phyloP scores from a whole-genome alignment of 1,139 yeast species.

The Scheffersomyces insectosa region DNA sequence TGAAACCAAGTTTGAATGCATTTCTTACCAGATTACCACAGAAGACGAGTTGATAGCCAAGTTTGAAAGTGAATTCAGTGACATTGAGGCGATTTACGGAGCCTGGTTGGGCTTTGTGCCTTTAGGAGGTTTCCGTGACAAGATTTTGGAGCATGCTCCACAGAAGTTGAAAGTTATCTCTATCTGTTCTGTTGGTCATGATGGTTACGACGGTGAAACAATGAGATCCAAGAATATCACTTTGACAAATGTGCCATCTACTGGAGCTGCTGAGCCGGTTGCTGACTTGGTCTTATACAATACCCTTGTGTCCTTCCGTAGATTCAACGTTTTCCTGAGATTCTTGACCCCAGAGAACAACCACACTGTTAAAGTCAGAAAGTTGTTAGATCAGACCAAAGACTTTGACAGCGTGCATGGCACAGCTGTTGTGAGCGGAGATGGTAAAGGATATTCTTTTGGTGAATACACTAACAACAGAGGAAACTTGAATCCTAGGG shows the following conservation, averaged over 20 bases:
- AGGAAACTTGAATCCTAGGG: conserved; percentile 49
- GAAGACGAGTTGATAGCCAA: conserved; percentile 26
- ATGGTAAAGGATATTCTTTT: conserved; percentile 35
- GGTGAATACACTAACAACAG: conserved; percentile 48
- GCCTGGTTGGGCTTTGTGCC: conserved; percentile 59
- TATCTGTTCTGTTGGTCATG: conserved; percentile 72
- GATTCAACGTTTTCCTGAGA: conserved; percentile 52
- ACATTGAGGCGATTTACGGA: conserved; percentile 59
- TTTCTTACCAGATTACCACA: conserved; percentile 17
- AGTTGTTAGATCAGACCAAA: conserved; percentile 30
- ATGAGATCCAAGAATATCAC: conserved; percentile 45
- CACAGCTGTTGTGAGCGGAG: conserved; percentile 24
- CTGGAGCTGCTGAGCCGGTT: conserved; percentile 67
- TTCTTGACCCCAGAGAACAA: conserved; percentile 30
- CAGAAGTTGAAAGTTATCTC: conserved; percentile 53
- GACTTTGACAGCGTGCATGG: conserved; percentile 38
- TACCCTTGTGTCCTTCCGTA: conserved; percentile 62
- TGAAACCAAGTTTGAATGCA: conserved; percentile 17
- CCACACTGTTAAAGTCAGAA: conserved; percentile 46
- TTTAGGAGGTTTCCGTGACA: conserved; percentile 51
- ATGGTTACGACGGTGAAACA: conserved; percentile 51
- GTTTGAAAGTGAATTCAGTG: conserved; percentile 32
- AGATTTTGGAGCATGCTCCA: conserved; percentile 55
- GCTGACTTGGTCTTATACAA: conserved; percentile 71
- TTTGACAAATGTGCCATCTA: conserved; percentile 67